Conservation (phyloP, 208 protist species). For the Naegleria lovaniensis region DNA sequence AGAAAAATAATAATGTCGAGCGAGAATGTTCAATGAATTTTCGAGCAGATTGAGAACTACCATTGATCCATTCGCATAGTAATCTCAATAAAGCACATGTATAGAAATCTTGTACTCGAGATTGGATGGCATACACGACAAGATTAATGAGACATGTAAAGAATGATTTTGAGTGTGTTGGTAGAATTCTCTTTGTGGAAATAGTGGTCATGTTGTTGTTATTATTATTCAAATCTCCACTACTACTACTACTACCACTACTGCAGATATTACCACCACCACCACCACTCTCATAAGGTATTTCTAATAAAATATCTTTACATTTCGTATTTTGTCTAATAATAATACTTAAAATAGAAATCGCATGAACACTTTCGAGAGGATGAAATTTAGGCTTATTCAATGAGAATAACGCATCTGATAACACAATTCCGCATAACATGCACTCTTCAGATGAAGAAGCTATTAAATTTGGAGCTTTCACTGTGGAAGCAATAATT, state of each 20-base stretch:
- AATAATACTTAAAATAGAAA: neutral
- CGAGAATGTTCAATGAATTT: neutral
- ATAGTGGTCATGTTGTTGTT: too few relatives aligned
- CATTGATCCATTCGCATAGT: constrained; percentile 4
- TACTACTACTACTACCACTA: too few relatives aligned
- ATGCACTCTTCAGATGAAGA: neutral
- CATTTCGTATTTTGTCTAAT: constrained; percentile 15
- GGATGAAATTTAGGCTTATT: neutral
- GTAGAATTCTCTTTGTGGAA: too few relatives aligned
- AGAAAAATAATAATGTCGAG: neutral
- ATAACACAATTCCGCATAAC: constrained; percentile 14
- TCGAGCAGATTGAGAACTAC: neutral
- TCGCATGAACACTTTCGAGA: neutral
- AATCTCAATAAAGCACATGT: neutral
- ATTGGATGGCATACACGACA: neutral
- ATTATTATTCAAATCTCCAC: too few relatives aligned
- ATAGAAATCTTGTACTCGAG: neutral
- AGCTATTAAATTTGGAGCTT: neutral
- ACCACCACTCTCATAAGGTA: neutral
- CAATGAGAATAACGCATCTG: neutral
- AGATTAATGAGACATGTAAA: neutral
- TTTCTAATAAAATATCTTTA: constrained; percentile 23
- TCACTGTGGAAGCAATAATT: constrained; percentile 16
- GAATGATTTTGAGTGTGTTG: neutral
- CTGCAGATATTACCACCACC: too few relatives aligned